These are phyloP conservation scores for Xylaria curta DNA, from an alignment of 495 filamentous ascomycete species.

Conservation along the genomic window DNA sequence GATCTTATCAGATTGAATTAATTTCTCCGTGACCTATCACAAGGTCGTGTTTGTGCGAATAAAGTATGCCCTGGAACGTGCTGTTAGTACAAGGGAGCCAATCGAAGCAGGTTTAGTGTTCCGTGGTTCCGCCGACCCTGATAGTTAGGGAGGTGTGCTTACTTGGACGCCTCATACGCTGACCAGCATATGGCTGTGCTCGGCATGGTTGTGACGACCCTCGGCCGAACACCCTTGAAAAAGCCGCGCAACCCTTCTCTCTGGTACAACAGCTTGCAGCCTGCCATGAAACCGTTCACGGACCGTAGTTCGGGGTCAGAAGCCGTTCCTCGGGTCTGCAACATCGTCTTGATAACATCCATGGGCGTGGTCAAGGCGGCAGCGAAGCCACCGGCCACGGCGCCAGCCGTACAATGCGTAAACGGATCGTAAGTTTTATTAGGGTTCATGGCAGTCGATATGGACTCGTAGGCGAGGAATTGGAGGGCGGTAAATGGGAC, in stretches of 20 bases:
- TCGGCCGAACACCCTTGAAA: slow-evolving; percentile 87
- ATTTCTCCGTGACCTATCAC: background rate
- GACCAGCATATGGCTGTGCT: slow-evolving; percentile 99
- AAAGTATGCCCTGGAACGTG: slow-evolving; percentile 59
- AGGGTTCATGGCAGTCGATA: slow-evolving; percentile 92
- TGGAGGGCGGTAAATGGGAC: slow-evolving; percentile 96
- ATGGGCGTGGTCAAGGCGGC: slow-evolving; percentile 93
- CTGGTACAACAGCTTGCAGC: slow-evolving; percentile 80
- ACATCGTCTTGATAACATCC: slow-evolving; percentile 96
- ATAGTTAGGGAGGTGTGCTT: slow-evolving; percentile 31
- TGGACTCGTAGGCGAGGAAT: slow-evolving; percentile 95
- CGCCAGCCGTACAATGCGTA: slow-evolving; percentile 91
- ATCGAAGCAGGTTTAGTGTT: background rate
- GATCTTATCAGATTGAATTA: background rate
- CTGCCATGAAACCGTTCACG: slow-evolving; percentile 80
- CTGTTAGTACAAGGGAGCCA: slow-evolving; percentile 29
- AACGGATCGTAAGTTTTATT: slow-evolving; percentile 82
- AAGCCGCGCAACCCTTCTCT: slow-evolving; percentile 87
- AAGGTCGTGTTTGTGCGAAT: slow-evolving; percentile 54
- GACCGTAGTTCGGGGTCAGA: slow-evolving; percentile 82
- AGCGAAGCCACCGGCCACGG: slow-evolving; percentile 89
- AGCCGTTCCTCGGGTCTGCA: slow-evolving; percentile 89
- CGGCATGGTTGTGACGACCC: slow-evolving; percentile 96
- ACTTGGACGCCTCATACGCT: slow-evolving; percentile 67
- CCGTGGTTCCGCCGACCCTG: background rate